A percentile compares a stretch with the other conserved stretches of the same genome.
Conservation (phyloP, 2,329 filamentous ascomycete genomes). For the Aspergillus alliaceus region DNA sequence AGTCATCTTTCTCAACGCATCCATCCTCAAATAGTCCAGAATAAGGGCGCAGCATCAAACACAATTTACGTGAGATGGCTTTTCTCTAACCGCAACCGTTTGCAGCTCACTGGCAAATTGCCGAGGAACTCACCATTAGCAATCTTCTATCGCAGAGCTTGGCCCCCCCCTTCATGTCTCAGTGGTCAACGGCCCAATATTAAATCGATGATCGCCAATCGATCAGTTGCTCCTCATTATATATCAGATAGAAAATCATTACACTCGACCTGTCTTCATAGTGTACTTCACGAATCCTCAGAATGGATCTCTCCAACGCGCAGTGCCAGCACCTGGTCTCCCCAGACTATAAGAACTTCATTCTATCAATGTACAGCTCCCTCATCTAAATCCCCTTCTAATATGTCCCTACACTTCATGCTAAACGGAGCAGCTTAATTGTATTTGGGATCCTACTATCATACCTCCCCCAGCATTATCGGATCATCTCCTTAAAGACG, state of each 20-base stretch:
- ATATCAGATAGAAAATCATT: background rate
- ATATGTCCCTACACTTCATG: conserved; percentile 6
- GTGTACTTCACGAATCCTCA: background rate
- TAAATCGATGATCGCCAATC: background rate
- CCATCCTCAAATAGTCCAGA: too few species aligned
- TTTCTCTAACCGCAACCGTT: background rate
- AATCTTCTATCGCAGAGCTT: background rate
- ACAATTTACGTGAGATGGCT: background rate
- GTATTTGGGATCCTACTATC: conserved; percentile 86
- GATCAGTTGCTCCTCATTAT: background rate
- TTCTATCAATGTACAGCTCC: conserved; percentile 52
- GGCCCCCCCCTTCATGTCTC: background rate
- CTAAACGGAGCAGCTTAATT: conserved; percentile 58
- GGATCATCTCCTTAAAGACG: conserved; percentile 80
- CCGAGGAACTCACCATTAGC: conserved; percentile 1
- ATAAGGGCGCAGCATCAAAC: background rate
- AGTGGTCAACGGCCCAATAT: background rate
- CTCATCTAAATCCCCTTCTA: conserved; percentile 1
- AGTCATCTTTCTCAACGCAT: too few species aligned
- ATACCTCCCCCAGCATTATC: conserved; percentile 91
- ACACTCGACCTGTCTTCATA: background rate
- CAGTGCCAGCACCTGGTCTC: conserved; percentile 54
- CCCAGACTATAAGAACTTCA: conserved; percentile 54
- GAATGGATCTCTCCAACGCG: conserved; percentile 27
- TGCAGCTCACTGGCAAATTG: background rate